phyloP scores from a whole-genome alignment of 768 basidiomycete genomes.

The Auricularia auricula-judae region DNA sequence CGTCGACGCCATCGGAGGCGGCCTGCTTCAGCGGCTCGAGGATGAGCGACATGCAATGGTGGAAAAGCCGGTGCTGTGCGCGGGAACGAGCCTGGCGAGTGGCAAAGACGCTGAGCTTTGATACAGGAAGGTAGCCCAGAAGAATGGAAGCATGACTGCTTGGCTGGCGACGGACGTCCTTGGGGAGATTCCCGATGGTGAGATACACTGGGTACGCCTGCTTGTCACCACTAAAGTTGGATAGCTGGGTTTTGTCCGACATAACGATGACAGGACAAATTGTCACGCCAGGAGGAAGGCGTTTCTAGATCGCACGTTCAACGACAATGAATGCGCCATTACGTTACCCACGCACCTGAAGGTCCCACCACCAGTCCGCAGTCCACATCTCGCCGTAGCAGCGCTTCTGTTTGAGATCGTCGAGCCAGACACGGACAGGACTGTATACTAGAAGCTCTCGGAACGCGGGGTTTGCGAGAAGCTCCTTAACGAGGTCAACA shows the following conservation, averaged over 20 bases:
- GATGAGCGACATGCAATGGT: constrained; percentile 24
- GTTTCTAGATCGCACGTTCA: background rate
- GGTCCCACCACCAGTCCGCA: constrained; percentile 25
- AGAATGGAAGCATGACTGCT: constrained; percentile 23
- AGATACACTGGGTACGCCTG: constrained; percentile 36
- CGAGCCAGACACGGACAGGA: constrained; percentile 17
- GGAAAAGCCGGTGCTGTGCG: constrained; percentile 22
- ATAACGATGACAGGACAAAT: constrained; percentile 34
- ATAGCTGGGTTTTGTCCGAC: constrained; percentile 33
- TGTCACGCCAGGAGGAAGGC: constrained; percentile 14
- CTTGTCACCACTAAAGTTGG: constrained; percentile 27
- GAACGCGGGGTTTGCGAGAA: constrained; percentile 20
- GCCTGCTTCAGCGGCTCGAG: constrained; percentile 22
- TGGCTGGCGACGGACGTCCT: constrained; percentile 26
- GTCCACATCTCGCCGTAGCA: constrained; percentile 28
- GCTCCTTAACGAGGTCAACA: constrained; percentile 16
- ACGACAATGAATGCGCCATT: too few relatives aligned
- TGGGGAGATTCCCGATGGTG: constrained; percentile 31
- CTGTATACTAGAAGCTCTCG: constrained; percentile 17
- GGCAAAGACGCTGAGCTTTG: constrained; percentile 19
- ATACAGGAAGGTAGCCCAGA: constrained; percentile 28
- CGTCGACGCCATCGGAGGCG: constrained; percentile 20
- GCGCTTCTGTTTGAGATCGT: constrained; percentile 8
- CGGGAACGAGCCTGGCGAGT: constrained; percentile 38
- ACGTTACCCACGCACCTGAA: constrained; percentile 19